Evolutionary conservation across 2,329 filamentous ascomycete genomes (phyloP).

Genomic region (Claviceps sp.): DNA sequence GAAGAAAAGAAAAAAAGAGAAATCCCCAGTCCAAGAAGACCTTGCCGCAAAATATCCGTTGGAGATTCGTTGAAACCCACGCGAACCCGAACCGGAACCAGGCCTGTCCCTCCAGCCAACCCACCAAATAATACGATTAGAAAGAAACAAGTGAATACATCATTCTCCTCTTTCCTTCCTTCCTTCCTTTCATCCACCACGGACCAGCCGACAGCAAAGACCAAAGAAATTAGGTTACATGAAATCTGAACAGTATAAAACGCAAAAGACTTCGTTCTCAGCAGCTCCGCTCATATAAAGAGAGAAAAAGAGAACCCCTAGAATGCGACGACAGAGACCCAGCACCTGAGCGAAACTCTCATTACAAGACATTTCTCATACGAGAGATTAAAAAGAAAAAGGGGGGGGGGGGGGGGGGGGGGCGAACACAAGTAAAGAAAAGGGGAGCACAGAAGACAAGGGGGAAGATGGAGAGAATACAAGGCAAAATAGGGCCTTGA

Average conservation of each 20-base stretch:
- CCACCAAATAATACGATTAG: not conserved
- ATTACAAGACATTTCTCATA: not conserved
- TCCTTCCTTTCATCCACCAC: slow-evolving; percentile 10
- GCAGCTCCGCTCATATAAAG: not conserved
- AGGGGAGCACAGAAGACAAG: not conserved
- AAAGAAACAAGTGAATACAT: not conserved
- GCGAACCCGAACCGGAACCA: not conserved
- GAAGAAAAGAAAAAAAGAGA: not conserved
- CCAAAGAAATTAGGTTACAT: slow-evolving; percentile 11
- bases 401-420: no score
- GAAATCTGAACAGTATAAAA: slow-evolving; percentile 2
- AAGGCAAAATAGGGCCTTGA: slow-evolving; percentile 8
- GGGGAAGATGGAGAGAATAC: slow-evolving; percentile 6
- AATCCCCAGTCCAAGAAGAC: not conserved
- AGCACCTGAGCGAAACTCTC: not conserved
- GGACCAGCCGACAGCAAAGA: slow-evolving; percentile 21
- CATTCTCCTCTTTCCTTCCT: slow-evolving; percentile 1
- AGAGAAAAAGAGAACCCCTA: not conserved
- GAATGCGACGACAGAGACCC: no score
- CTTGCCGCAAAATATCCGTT: not conserved
- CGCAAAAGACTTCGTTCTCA: slow-evolving; percentile 3
- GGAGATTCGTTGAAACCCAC: not conserved
- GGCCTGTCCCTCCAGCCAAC: not conserved
- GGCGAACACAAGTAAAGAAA: not conserved
- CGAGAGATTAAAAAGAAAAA: not conserved